Percentiles rank a stretch among this genome's conserved stretches.
phyloP scores from a whole-genome alignment of 257 asterid genomes.

The Lantana camara region DNA sequence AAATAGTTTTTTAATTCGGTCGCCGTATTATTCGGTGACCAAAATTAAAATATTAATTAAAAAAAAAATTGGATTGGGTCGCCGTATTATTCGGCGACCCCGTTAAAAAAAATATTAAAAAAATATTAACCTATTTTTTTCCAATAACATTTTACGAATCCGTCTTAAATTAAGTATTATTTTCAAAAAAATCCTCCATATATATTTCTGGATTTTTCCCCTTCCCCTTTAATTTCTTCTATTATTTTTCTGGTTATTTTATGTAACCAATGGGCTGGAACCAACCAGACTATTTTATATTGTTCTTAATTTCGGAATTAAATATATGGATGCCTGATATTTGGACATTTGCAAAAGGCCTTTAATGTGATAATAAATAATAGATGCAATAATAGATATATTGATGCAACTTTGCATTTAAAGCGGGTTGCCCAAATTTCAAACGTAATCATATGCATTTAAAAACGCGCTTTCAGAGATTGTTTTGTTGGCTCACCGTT shows the following conservation, averaged over 20 bases:
- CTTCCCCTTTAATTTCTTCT: background rate
- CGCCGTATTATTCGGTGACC: too few species aligned
- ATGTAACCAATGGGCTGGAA: background rate
- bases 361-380: constrained; percentile 23
- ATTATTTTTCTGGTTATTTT: background rate
- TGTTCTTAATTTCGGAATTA: constrained; percentile 12
- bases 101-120: too few species aligned
- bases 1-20: too few species aligned
- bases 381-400: constrained; percentile 25
- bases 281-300: background rate
- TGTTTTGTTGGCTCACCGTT: too few species aligned
- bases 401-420: constrained; percentile 23
- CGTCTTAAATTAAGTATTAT: too few species aligned
- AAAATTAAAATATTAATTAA: too few species aligned
- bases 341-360: constrained; percentile 8
- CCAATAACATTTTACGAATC: too few species aligned
- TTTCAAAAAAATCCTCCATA: too few species aligned
- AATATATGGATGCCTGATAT: constrained; percentile 18
- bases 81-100: too few species aligned
- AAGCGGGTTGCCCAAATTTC: background rate
- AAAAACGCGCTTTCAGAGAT: background rate
- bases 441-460: constrained; percentile 3
- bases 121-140: too few species aligned
- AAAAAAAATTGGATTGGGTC: too few species aligned
- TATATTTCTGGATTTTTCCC: background rate